Evolutionary conservation across 1,139 yeast genomes (phyloP).

Genomic region (Meyerozyma carpophila): DNA sequence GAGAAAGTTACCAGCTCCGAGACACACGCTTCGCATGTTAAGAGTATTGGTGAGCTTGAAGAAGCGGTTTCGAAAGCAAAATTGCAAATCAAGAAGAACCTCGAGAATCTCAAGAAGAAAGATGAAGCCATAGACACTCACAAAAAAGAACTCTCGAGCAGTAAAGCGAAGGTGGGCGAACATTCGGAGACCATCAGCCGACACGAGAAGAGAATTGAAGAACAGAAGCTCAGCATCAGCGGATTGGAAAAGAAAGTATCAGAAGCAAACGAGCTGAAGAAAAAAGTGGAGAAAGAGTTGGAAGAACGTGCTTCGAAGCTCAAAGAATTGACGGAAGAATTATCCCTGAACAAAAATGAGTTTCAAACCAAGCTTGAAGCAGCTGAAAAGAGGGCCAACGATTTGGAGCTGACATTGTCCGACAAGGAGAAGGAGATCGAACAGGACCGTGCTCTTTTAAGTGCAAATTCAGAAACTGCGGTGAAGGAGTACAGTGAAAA

Average conservation of each 20-base stretch:
- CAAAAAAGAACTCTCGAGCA: not conserved
- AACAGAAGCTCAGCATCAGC: slow-evolving; percentile 3
- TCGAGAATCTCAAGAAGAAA: not conserved
- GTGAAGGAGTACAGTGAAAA: slow-evolving; percentile 45
- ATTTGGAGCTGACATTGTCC: slow-evolving; percentile 15
- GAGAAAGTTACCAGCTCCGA: not conserved
- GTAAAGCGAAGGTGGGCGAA: not conserved
- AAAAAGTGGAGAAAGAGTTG: not conserved
- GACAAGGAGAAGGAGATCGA: slow-evolving; percentile 42
- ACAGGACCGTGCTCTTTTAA: slow-evolving; percentile 41
- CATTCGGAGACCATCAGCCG: not conserved
- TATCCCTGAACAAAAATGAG: not conserved
- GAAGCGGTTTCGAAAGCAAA: not conserved
- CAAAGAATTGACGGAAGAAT: slow-evolving; percentile 3
- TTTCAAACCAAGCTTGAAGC: slow-evolving; percentile 5
- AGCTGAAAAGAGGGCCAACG: slow-evolving; percentile 6
- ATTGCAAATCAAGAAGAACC: not conserved
- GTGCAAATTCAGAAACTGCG: slow-evolving; percentile 45
- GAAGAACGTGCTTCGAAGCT: not conserved
- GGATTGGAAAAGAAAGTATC: not conserved
- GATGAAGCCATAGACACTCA: slow-evolving; percentile 1
- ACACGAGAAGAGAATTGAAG: not conserved
- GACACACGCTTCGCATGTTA: not conserved
- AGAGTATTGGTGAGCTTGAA: not conserved
- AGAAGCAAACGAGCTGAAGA: not conserved